Base-by-base conservation (phyloP, 148 eudicot species). In the Rheum nobile region DNA sequence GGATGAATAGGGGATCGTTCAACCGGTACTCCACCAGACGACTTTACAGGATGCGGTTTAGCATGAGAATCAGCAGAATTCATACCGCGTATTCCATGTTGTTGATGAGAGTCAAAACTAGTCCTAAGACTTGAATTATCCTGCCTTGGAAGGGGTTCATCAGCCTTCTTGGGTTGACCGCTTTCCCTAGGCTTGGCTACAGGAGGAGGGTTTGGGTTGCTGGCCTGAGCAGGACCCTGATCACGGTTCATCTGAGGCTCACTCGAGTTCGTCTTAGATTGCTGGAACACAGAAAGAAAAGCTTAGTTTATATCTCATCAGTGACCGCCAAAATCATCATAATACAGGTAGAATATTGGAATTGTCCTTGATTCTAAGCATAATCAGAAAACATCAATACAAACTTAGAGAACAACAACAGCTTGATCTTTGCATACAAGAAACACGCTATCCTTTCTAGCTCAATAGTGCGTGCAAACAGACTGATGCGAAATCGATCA, bases 61-160 rank as follows among this genome's bases (percentile, higher is more conserved):
- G 9, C 21, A 4, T 65, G n/a, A 17, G 19, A 32, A 65, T 65
- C 70, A 65, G 70, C 70, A 16, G 70, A 65, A 34, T 65, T 65
- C 31, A 24, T 55, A 22, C 63, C 29, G 6, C 41, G 70, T 16
- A 19, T n/a, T 34, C 70, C 70, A 34, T 65, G 70, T 16, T 22
- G 70, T 5, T 65, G 70, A 65, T 65, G 70, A 65, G 70, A 34
- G 39, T 65, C 70, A 17, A n/a, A 16, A 50, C 14, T 65, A 65
- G 70, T 17, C 39, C 39, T 65, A 65, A 16, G 41, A 34, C 22
- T 65, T 65, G 70, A 22, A 65, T 65, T 65, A 31, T 65, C 70
- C 22, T 32, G 70, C 22, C 6, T 65, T 29, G 70, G 70, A 65
- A 65, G 39, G 32, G 41, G 21, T 6, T 65, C 70, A 34, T 65